Conservation (phyloP, 164 flowering plant genomes). For the Annona squamosa region DNA sequence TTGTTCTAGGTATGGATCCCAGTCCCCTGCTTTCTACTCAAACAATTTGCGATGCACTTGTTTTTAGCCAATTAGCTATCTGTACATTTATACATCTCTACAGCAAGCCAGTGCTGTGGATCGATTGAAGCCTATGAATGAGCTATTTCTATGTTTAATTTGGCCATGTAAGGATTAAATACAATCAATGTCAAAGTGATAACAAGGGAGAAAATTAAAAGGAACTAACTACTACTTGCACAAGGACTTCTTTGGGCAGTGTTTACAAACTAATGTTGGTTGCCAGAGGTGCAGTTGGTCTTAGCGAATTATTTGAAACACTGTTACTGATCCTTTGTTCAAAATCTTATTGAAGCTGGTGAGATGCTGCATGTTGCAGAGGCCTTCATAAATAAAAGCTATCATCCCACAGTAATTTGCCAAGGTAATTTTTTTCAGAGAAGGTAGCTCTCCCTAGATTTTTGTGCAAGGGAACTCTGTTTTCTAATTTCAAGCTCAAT, state of each 20-base stretch:
- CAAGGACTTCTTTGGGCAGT: neutral
- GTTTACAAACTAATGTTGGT: neutral
- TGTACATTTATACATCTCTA: neutral
- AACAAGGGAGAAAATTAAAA: no score
- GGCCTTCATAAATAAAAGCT: slow-evolving; percentile 78
- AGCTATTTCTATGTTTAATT: neutral
- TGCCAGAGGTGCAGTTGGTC: neutral
- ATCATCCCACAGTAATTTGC: slow-evolving; percentile 90
- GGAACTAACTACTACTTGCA: neutral
- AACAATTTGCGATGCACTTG: neutral
- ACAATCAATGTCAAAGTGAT: neutral
- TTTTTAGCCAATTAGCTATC: neutral
- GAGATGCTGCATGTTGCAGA: slow-evolving; percentile 99
- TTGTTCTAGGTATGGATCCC: slow-evolving; percentile 69
- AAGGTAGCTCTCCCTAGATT: neutral
- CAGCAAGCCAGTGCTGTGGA: neutral
- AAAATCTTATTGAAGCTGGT: slow-evolving; percentile 51
- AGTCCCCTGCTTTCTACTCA: neutral
- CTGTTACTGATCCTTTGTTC: slow-evolving; percentile 9
- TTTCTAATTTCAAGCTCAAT: neutral
- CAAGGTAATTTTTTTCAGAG: slow-evolving; percentile 44
- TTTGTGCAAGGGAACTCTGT: neutral
- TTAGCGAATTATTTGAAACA: neutral
- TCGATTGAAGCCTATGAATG: neutral
- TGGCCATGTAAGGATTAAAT: neutral